Evolutionary conservation across 805 yeast genomes (phyloP).

Genomic region (Starmerella roubikii): DNA sequence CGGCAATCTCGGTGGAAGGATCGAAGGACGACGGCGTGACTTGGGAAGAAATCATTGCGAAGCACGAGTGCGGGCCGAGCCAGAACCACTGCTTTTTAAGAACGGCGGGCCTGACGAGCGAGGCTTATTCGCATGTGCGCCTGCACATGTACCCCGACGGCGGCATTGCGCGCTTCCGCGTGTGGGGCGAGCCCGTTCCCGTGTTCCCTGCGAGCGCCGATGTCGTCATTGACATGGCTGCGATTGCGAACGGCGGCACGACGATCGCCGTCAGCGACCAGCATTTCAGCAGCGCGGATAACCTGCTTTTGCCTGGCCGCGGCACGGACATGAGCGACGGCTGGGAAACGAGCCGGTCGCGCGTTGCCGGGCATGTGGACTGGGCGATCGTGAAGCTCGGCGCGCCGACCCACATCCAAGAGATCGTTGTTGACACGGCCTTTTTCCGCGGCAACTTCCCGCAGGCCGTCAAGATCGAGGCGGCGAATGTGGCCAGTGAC

Average conservation of each 20-base stretch:
- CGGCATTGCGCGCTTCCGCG: slow-evolving; percentile 88
- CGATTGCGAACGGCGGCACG: slow-evolving; percentile 77
- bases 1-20: slow-evolving; percentile 75
- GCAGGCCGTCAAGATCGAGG: slow-evolving; percentile 61
- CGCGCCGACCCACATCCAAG: slow-evolving; percentile 39
- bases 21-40: slow-evolving; percentile 27
- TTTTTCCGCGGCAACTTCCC: slow-evolving; percentile 94
- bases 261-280: slow-evolving; percentile 76
- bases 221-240: slow-evolving; percentile 56
- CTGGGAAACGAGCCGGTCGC: slow-evolving; percentile 91
- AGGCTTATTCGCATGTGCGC: slow-evolving; percentile 62
- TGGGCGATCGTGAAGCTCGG: slow-evolving; percentile 84
- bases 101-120: slow-evolving; percentile 38
- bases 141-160: slow-evolving; percentile 96
- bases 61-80: slow-evolving; percentile 76
- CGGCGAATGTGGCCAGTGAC: slow-evolving; percentile 29
- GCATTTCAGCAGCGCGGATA: slow-evolving; percentile 88
- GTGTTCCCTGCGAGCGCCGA: slow-evolving; percentile 38
- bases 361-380: slow-evolving; percentile 72
- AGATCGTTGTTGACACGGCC: slow-evolving; percentile 75
- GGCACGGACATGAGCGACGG: slow-evolving; percentile 97
- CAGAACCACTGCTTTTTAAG: slow-evolving; percentile 74
- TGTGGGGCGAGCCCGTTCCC: slow-evolving; percentile 77
- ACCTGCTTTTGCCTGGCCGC: slow-evolving; percentile 79
- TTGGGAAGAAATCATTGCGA: slow-evolving; percentile 63